Percentiles rank a stretch among this genome's conserved stretches.
These are phyloP conservation scores for Trapa incisa DNA, from an alignment of 345 rosid genomes.

Conservation along the genomic window DNA sequence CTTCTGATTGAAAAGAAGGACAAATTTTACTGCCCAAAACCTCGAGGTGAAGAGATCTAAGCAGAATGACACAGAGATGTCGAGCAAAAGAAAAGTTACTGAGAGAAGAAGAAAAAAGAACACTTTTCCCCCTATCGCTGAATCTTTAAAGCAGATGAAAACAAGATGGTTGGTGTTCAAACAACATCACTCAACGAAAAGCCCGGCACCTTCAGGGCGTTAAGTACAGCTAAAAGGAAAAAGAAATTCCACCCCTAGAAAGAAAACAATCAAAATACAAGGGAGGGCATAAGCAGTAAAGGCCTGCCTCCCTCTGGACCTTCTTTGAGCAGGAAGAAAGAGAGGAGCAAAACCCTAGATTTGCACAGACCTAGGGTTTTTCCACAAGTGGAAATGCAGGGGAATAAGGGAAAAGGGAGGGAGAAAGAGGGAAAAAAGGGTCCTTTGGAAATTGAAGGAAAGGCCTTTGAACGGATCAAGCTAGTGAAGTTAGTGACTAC, in stretches of 20 bases:
- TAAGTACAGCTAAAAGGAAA: not conserved
- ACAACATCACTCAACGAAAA: conserved; percentile 1
- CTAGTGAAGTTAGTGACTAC: no score
- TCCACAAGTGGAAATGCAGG: not conserved
- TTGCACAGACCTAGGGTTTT: conserved; percentile 1
- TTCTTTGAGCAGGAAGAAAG: not conserved
- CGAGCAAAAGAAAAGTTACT: no score
- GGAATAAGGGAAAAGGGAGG: no score
- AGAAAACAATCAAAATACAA: conserved; percentile 11
- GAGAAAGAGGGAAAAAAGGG: not conserved
- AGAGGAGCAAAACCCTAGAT: not conserved
- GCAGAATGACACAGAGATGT: not conserved
- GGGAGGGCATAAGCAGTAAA: not conserved
- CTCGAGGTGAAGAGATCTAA: not conserved
- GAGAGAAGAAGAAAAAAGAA: not conserved
- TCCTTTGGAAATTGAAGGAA: not conserved
- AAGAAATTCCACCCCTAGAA: conserved; percentile 10
- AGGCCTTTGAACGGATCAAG: not conserved
- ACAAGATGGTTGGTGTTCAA: not conserved
- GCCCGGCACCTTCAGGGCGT: conserved; percentile 5
- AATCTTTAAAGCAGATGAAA: not conserved
- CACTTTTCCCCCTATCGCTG: not conserved
- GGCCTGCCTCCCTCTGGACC: not conserved
- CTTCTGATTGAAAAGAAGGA: not conserved
- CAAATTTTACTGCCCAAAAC: not conserved